A percentile compares a stretch with the other conserved stretches of the same genome.
Conservation (phyloP, 768 basidiomycete species). For the Lactarius pseudohatsudake region DNA sequence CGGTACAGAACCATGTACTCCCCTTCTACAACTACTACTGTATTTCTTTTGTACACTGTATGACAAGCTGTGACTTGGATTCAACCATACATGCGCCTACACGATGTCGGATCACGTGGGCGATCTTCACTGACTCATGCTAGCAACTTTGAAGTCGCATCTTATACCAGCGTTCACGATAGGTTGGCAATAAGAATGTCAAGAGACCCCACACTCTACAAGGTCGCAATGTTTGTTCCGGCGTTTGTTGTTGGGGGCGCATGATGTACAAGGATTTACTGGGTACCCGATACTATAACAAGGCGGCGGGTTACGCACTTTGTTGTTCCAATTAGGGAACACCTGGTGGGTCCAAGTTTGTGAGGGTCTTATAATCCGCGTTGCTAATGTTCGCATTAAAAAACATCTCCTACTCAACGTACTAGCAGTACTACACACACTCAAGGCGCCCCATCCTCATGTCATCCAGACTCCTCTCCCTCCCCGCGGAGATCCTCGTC, state of each 20-base stretch:
- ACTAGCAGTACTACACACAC: no score
- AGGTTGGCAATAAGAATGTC: not conserved
- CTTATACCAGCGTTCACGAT: not conserved
- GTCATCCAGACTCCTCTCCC: constrained; percentile 1
- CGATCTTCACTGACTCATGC: no score
- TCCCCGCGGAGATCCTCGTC: constrained; percentile 6
- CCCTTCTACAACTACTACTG: no score
- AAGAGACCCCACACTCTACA: not conserved
- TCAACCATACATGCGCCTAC: no score
- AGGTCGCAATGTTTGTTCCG: not conserved
- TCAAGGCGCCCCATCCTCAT: not conserved
- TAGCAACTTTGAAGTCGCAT: not conserved
- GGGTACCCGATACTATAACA: not conserved
- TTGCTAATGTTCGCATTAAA: not conserved
- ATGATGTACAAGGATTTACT: not conserved
- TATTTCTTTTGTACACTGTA: no score
- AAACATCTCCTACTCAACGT: not conserved
- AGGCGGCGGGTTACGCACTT: not conserved
- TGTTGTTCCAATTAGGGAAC: not conserved
- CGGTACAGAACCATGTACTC: no score
- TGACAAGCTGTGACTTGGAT: no score
- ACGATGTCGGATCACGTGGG: no score
- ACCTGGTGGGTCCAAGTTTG: not conserved
- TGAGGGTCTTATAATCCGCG: not conserved
- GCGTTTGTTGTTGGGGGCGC: not conserved